A percentile compares a stretch with the other conserved stretches of the same genome.
Conservation (phyloP, 768 basidiomycete species). For the Boletus rex-veris region DNA sequence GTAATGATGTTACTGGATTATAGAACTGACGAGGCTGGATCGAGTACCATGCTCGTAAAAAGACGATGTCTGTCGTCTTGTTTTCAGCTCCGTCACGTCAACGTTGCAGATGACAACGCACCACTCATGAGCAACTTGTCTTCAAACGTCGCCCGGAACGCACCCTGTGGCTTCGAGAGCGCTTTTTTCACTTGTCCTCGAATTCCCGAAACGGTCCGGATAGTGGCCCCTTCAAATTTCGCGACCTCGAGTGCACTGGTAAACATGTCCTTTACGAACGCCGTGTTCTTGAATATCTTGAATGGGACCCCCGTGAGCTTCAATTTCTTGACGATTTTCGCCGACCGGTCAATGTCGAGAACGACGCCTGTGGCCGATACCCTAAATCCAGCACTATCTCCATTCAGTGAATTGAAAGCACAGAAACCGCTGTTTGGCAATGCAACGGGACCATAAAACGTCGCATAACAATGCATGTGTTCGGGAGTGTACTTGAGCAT, state of each 20-base stretch:
- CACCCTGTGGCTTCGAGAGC: constrained; percentile 89
- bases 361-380: constrained; percentile 94
- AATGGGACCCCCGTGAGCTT: constrained; percentile 94
- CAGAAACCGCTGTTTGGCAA: constrained; percentile 96
- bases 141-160: constrained; percentile 96
- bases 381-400: constrained; percentile 73
- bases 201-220: constrained; percentile 93
- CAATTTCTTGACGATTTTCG: constrained; percentile 96
- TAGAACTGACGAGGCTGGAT: constrained; percentile 94
- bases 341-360: constrained; percentile 86
- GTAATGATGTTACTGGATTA: constrained; percentile 90
- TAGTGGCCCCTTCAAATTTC: constrained; percentile 98
- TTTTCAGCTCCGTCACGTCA: background rate
- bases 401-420: constrained; percentile 82
- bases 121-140: constrained; percentile 96
- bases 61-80: constrained; percentile 70
- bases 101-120: constrained; percentile 38
- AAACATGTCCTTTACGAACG: constrained; percentile 98
- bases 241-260: constrained; percentile 88
- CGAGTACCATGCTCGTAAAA: constrained; percentile 95
- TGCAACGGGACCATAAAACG: constrained; percentile 92
- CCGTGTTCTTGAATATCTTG: constrained; percentile 99
- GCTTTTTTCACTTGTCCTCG: constrained; percentile 97
- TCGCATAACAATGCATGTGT: constrained; percentile 99
- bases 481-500: constrained; percentile 99